phyloP scores from a whole-genome alignment of 2,329 filamentous ascomycete genomes.

The Exutisphaerella laricina region DNA sequence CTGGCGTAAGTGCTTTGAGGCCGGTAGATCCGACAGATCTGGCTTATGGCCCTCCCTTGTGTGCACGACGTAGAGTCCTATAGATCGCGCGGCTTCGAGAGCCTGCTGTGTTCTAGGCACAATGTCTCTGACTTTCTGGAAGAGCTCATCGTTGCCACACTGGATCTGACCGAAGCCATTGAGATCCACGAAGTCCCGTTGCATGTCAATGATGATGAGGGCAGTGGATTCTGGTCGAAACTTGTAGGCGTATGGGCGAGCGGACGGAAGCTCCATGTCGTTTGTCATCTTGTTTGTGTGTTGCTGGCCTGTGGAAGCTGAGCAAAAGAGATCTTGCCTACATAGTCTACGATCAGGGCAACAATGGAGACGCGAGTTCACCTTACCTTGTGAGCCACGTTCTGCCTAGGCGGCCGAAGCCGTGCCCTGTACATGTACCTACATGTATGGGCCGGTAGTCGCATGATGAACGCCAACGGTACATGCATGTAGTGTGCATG shows the following conservation, averaged over 20 bases:
- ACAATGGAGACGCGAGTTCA: no score
- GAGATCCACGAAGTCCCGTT: constrained; percentile 47
- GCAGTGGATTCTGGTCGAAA: constrained; percentile 46
- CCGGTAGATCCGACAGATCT: constrained; percentile 49
- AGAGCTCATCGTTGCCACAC: constrained; percentile 36
- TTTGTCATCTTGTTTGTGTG: not conserved
- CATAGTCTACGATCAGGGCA: no score
- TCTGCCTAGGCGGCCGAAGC: no score
- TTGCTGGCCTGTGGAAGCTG: not conserved
- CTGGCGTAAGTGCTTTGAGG: constrained; percentile 48
- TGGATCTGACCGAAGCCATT: constrained; percentile 50
- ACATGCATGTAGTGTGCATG: no score
- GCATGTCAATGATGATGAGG: constrained; percentile 50
- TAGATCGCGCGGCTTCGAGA: constrained; percentile 39
- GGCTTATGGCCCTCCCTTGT: constrained; percentile 48
- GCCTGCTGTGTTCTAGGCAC: constrained; percentile 31
- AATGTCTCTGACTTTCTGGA: constrained; percentile 25
- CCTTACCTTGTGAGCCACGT: no score
- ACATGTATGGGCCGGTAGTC: no score
- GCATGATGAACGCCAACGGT: no score
- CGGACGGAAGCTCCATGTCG: constrained; percentile 28
- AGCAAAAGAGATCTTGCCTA: no score
- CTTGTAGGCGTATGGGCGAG: constrained; percentile 44
- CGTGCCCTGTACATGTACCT: no score
- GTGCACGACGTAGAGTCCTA: constrained; percentile 45